Evolutionary conservation across 1,284 basidiomycete genomes (phyloP).

Genomic region (Inonotus obliquus): DNA sequence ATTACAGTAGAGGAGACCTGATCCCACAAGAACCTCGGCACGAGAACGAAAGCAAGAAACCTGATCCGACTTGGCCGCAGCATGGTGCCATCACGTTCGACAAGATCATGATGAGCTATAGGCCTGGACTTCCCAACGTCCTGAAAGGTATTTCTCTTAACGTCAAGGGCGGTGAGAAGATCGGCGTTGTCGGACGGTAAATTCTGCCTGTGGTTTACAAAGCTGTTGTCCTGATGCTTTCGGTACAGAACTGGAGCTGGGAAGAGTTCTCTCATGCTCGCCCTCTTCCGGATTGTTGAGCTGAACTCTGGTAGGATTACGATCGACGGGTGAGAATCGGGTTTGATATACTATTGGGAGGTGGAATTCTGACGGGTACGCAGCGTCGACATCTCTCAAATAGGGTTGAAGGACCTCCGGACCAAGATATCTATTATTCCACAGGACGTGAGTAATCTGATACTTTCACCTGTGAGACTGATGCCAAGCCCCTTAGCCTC

Average conservation of each 20-base stretch:
- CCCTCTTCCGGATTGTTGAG: slow-evolving; percentile 36
- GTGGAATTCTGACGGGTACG: slow-evolving; percentile 27
- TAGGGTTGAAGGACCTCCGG: slow-evolving; percentile 46
- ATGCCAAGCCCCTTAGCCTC: slow-evolving; percentile 32
- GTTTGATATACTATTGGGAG: slow-evolving; percentile 27
- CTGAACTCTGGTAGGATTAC: slow-evolving; percentile 32
- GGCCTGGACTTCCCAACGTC: slow-evolving; percentile 52
- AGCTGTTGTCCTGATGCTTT: neutral
- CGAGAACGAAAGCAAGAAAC: slow-evolving; percentile 49
- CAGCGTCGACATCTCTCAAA: slow-evolving; percentile 46
- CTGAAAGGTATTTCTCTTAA: slow-evolving; percentile 53
- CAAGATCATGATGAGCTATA: slow-evolving; percentile 52
- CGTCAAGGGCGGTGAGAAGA: slow-evolving; percentile 71
- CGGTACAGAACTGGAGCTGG: slow-evolving; percentile 36
- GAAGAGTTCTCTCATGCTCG: slow-evolving; percentile 36
- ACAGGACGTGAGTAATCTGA: slow-evolving; percentile 36
- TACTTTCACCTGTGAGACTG: neutral
- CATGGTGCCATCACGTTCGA: slow-evolving; percentile 48
- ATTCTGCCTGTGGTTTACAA: slow-evolving; percentile 22
- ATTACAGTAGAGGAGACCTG: slow-evolving; percentile 52
- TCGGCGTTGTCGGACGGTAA: slow-evolving; percentile 63
- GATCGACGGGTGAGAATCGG: slow-evolving; percentile 43
- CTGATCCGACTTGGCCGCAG: slow-evolving; percentile 47
- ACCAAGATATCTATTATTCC: slow-evolving; percentile 49
- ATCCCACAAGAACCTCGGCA: slow-evolving; percentile 65